A percentile compares a stretch with the other conserved stretches of the same genome.
phyloP scores from a whole-genome alignment of 2,329 filamentous ascomycete genomes.

The Arthroderma sp. region DNA sequence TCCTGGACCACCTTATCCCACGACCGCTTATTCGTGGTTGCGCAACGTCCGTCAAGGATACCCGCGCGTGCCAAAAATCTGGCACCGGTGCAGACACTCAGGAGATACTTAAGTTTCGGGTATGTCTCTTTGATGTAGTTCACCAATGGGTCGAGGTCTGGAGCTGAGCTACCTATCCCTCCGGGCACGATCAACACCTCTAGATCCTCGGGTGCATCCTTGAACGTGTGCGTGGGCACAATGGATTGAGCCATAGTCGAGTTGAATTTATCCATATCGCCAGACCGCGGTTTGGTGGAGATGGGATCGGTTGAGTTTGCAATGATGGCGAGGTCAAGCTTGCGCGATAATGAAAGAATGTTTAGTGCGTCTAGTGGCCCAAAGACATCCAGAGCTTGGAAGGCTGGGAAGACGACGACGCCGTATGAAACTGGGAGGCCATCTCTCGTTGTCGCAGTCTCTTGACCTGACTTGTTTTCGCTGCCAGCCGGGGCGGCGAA shows the following conservation, averaged over 20 bases:
- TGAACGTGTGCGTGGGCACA: slow-evolving; percentile 42
- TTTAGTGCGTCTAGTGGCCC: slow-evolving; percentile 37
- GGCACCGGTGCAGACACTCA: slow-evolving; percentile 55
- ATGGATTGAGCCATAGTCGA: slow-evolving; percentile 24
- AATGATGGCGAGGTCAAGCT: slow-evolving; percentile 18
- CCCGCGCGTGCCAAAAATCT: slow-evolving; percentile 46
- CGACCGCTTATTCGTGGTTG: slow-evolving; percentile 53
- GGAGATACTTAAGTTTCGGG: slow-evolving; percentile 39
- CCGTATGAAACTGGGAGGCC: slow-evolving; percentile 6
- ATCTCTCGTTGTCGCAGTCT: too few relatives aligned
- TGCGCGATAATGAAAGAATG: slow-evolving; percentile 13
- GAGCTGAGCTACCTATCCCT: slow-evolving; percentile 23
- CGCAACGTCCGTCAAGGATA: slow-evolving; percentile 44
- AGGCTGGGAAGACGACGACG: slow-evolving; percentile 27
- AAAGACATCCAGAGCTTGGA: slow-evolving; percentile 30
- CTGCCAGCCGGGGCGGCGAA: too few relatives aligned
- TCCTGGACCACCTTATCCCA: slow-evolving; percentile 38
- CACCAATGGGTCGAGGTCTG: slow-evolving; percentile 25
- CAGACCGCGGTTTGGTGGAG: slow-evolving; percentile 13
- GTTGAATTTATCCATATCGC: slow-evolving; percentile 4
- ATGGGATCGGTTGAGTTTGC: slow-evolving; percentile 21
- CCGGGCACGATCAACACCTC: slow-evolving; percentile 5
- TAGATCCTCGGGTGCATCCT: not conserved
- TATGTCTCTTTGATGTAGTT: slow-evolving; percentile 35
- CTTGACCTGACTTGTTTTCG: too few relatives aligned